Percentiles rank a stretch among this genome's conserved stretches.
These are phyloP conservation scores for Chaetomiaceae sp. DNA, from an alignment of 2,329 filamentous ascomycete genomes.

Conservation along the genomic window DNA sequence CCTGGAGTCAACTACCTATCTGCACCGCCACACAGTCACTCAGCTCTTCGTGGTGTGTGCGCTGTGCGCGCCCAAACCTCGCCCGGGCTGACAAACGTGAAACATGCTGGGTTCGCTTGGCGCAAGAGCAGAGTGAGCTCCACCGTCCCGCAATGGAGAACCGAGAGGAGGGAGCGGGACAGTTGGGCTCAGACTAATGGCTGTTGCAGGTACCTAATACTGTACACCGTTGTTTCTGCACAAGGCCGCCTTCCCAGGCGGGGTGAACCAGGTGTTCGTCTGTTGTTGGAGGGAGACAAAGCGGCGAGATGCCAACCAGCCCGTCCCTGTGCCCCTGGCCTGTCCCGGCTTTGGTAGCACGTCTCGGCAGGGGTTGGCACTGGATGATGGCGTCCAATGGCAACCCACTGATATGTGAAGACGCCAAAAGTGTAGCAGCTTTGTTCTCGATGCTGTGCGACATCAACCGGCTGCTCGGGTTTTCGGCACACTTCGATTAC, in stretches of 20 bases:
- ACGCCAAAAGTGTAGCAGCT: not conserved
- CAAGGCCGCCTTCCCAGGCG: too few relatives aligned
- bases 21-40: too few relatives aligned
- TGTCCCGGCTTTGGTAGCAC: not conserved
- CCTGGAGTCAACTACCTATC: too few relatives aligned
- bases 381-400: not conserved
- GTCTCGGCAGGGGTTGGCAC: conserved; percentile 7
- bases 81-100: conserved; percentile 3
- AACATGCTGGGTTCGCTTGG: conserved; percentile 2
- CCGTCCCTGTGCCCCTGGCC: conserved; percentile 1
- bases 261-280: not conserved
- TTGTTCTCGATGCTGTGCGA: not conserved
- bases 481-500: too few relatives aligned
- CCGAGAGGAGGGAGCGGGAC: too few relatives aligned
- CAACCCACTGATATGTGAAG: not conserved
- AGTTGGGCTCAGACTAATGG: too few relatives aligned
- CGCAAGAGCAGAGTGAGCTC: not conserved
- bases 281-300: not conserved
- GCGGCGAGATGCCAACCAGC: too few relatives aligned
- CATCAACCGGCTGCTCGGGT: not conserved
- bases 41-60: too few relatives aligned
- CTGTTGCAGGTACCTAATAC: too few relatives aligned
- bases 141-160: too few relatives aligned
- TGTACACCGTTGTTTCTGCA: too few relatives aligned
- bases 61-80: not conserved